Conservation (phyloP, 495 filamentous ascomycete genomes). For the Penicillium soppii region DNA sequence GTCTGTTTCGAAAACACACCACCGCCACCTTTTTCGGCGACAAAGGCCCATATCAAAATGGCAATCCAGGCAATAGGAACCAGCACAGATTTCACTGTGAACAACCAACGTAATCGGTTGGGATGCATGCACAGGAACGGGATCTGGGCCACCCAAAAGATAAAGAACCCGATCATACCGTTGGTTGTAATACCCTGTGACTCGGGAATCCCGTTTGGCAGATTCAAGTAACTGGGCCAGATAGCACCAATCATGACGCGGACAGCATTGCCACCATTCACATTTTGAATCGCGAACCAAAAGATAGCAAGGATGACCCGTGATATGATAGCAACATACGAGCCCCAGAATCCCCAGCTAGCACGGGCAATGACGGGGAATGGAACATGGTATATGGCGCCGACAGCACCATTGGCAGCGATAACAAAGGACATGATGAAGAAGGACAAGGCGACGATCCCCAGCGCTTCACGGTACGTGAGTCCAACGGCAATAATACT, state of each 20-base stretch:
- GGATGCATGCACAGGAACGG: constrained; percentile 49
- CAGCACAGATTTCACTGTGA: constrained; percentile 43
- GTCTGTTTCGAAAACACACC: constrained; percentile 30
- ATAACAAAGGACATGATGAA: constrained; percentile 63
- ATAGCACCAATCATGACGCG: constrained; percentile 68
- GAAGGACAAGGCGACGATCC: constrained; percentile 60
- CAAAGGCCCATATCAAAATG: constrained; percentile 50
- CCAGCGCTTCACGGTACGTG: constrained; percentile 59
- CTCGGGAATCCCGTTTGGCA: constrained; percentile 55
- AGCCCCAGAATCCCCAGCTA: constrained; percentile 68
- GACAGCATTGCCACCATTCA: constrained; percentile 64
- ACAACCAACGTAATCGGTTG: constrained; percentile 45
- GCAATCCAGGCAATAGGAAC: constrained; percentile 48
- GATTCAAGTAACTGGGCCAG: constrained; percentile 59
- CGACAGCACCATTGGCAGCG: constrained; percentile 61
- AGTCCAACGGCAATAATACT: constrained; percentile 63
- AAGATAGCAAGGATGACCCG: constrained; percentile 68
- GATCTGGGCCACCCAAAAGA: constrained; percentile 52
- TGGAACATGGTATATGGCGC: constrained; percentile 61
- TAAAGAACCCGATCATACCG: constrained; percentile 62
- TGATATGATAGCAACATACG: constrained; percentile 65
- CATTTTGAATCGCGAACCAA: constrained; percentile 70
- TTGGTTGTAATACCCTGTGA: constrained; percentile 62
- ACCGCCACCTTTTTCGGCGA: constrained; percentile 34
- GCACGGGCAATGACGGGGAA: constrained; percentile 69